Conservation (phyloP, 345 rosid genomes). For the Acer campestre region DNA sequence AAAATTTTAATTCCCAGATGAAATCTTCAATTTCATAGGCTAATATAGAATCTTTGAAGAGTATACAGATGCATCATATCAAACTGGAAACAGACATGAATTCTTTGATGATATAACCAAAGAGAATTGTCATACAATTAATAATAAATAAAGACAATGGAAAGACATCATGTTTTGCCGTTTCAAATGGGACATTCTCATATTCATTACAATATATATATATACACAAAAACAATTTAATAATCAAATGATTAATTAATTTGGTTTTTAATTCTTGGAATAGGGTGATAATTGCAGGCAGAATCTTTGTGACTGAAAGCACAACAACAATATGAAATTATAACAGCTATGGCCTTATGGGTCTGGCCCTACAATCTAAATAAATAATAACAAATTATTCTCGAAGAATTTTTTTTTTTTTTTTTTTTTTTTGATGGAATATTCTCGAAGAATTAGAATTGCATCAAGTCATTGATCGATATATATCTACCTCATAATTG, state of each 20-base stretch:
- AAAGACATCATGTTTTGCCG: conserved; percentile 3
- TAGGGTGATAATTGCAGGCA: conserved; percentile 2
- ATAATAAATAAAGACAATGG: background rate
- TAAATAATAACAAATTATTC: background rate
- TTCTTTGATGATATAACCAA: background rate
- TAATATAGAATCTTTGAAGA: conserved; percentile 1
- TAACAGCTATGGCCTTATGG: background rate
- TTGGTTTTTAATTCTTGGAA: conserved; percentile 8
- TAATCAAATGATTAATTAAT: background rate
- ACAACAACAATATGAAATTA: background rate
- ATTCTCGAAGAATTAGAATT: conserved; percentile 12
- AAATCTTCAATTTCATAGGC: background rate
- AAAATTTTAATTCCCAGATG: background rate
- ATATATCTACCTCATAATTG: conserved; percentile 13
- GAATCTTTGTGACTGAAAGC: background rate
- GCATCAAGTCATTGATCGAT: background rate
- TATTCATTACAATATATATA: background rate
- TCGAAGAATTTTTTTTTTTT: too few species aligned
- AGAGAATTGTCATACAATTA: background rate
- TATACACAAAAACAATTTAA: background rate
- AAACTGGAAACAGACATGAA: background rate
- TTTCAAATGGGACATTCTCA: background rate
- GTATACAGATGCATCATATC: background rate
- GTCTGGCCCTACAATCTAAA: background rate
- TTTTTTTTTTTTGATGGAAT: too few species aligned